A percentile compares a stretch with the other conserved stretches of the same genome.
phyloP scores from a whole-genome alignment of 305 asterid genomes.

The Plantago rigida region DNA sequence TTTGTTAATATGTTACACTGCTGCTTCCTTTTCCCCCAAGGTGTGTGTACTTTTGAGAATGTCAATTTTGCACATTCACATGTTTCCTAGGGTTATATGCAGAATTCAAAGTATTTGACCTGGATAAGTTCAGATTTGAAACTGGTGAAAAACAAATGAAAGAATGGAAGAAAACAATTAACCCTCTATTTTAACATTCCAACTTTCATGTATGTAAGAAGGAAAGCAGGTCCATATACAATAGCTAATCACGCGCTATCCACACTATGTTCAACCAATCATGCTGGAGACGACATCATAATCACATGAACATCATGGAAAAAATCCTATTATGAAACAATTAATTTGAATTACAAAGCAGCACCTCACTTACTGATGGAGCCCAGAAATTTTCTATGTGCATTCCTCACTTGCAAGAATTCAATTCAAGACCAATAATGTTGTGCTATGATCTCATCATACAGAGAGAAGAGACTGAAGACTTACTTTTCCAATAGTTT shows the following conservation, averaged over 20 bases:
- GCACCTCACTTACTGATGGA: slow-evolving; percentile 11
- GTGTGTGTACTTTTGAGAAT: background rate
- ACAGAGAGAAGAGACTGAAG: background rate
- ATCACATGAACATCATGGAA: slow-evolving; percentile 18
- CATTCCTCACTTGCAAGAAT: background rate
- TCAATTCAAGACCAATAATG: slow-evolving; percentile 2
- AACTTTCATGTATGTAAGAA: background rate
- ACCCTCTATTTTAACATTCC: slow-evolving; percentile 1
- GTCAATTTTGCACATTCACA: background rate
- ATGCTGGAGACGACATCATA: slow-evolving; percentile 23
- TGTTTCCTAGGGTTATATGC: background rate
- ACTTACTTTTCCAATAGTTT: slow-evolving; percentile 19
- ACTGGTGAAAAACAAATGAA: background rate
- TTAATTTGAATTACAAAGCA: slow-evolving; percentile 17
- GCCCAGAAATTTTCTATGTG: slow-evolving; percentile 2
- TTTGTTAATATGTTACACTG: slow-evolving; percentile 11
- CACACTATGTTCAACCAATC: slow-evolving; percentile 19
- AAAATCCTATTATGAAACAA: slow-evolving; percentile 24
- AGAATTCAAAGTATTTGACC: background rate
- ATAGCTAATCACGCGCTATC: slow-evolving; percentile 5
- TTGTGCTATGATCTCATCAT: background rate
- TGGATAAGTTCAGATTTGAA: background rate
- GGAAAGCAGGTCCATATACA: slow-evolving; percentile 12
- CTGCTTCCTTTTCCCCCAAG: background rate
- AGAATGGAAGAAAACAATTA: background rate